Evolutionary conservation across 2,329 filamentous ascomycete species (phyloP), one percentile per base, ranked within the genome.

Genomic region (Ophiostoma perfectum): DNA sequence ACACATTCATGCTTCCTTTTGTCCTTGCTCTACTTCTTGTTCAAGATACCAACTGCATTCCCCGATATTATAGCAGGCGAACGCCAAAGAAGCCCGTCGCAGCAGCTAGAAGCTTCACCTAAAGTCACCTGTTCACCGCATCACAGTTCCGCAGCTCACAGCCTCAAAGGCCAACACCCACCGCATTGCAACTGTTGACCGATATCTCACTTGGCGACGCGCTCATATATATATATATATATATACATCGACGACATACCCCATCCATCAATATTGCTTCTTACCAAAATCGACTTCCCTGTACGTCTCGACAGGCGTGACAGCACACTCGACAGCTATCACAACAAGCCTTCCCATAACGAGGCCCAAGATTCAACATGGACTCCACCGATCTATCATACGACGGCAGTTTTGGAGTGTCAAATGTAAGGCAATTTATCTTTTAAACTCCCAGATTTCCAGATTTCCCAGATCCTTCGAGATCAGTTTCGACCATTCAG

Each of bases 341-440:
- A 38, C 55, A 60, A 18, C 55, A 14, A 60, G 55, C 27, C 55
- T 12, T 9, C 38, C 12, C 11, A 9, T 60, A 12, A 36, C 27
- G 9, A 60, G 55, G 55, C 55, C 36, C 18, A 14, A 4, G 8
- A 38, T 14, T 38, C 55, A 38, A 36, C 4, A 60, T 60, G 55
- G 27, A 60, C 55, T 60, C 55, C 55, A 38, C 55, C 55, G 38
- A 60, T 60, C 11, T 60, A 60, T 58, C 52, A 58, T 60, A 60
- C 55, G 55, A 60, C 27, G 55, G 27, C 18, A 60, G 11, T 60
- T 60, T 60, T 60, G 55, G 12, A 16, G 55, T 60, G 27, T 38
- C 55, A 60, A 38, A 60, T 60, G 55, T 60, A 38, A 60, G 55
- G 55, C 55, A 60, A 38, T 38, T 27, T 60, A 60, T 38, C 3